Base-by-base conservation (phyloP, 805 yeast species). In the Lachancea dasiensis region DNA sequence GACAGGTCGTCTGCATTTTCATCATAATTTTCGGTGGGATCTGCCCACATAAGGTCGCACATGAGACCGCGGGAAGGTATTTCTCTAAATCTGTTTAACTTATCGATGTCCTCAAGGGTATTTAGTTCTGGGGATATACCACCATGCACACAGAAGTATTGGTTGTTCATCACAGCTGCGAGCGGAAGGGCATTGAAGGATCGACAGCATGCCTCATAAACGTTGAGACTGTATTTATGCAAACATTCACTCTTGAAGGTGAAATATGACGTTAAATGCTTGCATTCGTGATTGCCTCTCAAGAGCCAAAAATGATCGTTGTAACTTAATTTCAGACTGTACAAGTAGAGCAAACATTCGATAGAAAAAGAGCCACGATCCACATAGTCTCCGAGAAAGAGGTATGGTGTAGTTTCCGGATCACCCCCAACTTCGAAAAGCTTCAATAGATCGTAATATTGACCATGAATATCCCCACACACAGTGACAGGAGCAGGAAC, bases 401-500 rank as follows among this genome's bases (percentile, higher is more conserved):
- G 65, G 58, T 86, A 90, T 14, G 83, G 71, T 1, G 94, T 81
- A n/a, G 56, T 62, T 11, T 64, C 68, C 9, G 97, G 95, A 54
- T 81, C 79, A 2, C 97, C 97, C 27, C 96, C 95, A 13, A 87
- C 90, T 57, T 90, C 97, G 54, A 90, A 85, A 30, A 90, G 65
- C 61, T 89, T 87, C 75, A 89, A 70, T 49, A 90, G 69, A 60
- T 90, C 98, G 59, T 74, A 89, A 59, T 75, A 86, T 60, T 90
- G 97, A 13, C 98, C 98, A 61, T 90, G 97, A n/a, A 89, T 73
- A 62, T 90, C 97, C 40, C 98, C 98, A 65, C 97, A 87, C 3
- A 90, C 87, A 0, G 95, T 89, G 2, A 90, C 85, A 1, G 97
- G 98, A 0, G 96, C 94, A 3, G 87, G 89, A 2, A 92, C 82